Base-by-base conservation (phyloP, 2,329 filamentous ascomycete species). In the Parastagonospora avenae region DNA sequence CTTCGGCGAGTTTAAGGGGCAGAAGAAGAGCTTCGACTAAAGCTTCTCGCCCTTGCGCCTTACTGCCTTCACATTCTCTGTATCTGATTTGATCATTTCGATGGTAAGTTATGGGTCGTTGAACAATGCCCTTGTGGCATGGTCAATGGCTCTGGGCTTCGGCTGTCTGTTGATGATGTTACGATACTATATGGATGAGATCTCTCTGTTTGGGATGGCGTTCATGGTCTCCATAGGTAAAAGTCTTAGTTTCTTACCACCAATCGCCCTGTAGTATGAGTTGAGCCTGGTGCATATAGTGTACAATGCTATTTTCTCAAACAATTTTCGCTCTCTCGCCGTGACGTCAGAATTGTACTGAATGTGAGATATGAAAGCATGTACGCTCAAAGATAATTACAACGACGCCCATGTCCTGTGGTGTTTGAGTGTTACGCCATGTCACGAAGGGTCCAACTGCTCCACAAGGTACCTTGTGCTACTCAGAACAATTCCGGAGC, bases 1-100 rank as follows among this genome's bases (percentile, higher is more conserved):
- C 67, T 83, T 86, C 66, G 81, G 84, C 53, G 83, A 87, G 71
- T 91, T 89, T 80, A 80, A 85, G 76, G 91, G 91, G 76, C 88
- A 85, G 80, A 94, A 92, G 86, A 86, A 85, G 72, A 89, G 85
- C 60, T 91, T 91, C 42, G 63, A 66, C 74, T 74, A 74, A 59
- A 49, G n/a, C 47, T 43, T 44, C 40, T 54, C 32, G 15, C 28
- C 27, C 24, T 29, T 33, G 8, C 30, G 15, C 9, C 14, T 2
- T 33, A 8, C 24, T 16, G 50, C 33, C 48, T 48, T 45, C 29
- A 24, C 42, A 27, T 43, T 57, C 56, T 40, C 36, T 54, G 53
- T 60, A 52, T 60, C 24, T 60, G 55, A 41, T 59, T 55, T 56
- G 55, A 57, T 52, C 41, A 62, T 63, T 28, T 57, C 42, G 48